These are phyloP conservation scores for Galeopsis tetrahit DNA, from an alignment of 257 asterid genomes.

Conservation along the genomic window DNA sequence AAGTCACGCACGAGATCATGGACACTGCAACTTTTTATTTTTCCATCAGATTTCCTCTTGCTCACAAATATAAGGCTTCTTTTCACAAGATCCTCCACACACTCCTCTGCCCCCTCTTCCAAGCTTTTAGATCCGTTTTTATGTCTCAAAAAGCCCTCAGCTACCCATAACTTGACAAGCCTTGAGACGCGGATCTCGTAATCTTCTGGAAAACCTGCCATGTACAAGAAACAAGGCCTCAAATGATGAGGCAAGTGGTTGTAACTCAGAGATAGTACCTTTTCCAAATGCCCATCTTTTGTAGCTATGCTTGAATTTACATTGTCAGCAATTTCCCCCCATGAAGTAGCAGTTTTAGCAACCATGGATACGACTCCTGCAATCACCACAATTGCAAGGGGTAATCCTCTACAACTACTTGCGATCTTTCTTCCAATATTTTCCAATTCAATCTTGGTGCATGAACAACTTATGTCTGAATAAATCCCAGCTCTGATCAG, in stretches of 20 bases:
- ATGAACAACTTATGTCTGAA: not conserved
- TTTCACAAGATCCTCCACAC: slow-evolving; percentile 31
- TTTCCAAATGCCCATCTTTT: not conserved
- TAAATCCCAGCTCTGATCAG: slow-evolving; percentile 16
- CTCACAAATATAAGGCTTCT: slow-evolving; percentile 32
- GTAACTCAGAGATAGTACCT: slow-evolving; percentile 21
- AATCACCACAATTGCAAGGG: slow-evolving; percentile 15
- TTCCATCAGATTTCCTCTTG: slow-evolving; percentile 18
- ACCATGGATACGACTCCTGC: not conserved
- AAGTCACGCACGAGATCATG: slow-evolving; percentile 33
- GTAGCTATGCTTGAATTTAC: not conserved
- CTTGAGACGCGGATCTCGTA: slow-evolving; percentile 19
- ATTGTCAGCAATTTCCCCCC: not conserved
- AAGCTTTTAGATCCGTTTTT: not conserved
- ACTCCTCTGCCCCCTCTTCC: slow-evolving; percentile 28
- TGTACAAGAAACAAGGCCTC: slow-evolving; percentile 14
- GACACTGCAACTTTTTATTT: slow-evolving; percentile 26
- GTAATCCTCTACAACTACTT: not conserved
- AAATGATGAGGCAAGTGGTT: slow-evolving; percentile 27
- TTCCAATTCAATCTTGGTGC: not conserved
- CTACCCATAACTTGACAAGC: slow-evolving; percentile 33
- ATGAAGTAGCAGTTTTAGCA: not conserved
- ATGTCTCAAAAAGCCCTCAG: slow-evolving; percentile 29
- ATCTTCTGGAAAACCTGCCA: slow-evolving; percentile 26
- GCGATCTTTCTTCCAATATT: slow-evolving; percentile 5